Conservation (phyloP, 225 moss, liverwort and hornwort genomes). For the Takakia lepidozioides region DNA sequence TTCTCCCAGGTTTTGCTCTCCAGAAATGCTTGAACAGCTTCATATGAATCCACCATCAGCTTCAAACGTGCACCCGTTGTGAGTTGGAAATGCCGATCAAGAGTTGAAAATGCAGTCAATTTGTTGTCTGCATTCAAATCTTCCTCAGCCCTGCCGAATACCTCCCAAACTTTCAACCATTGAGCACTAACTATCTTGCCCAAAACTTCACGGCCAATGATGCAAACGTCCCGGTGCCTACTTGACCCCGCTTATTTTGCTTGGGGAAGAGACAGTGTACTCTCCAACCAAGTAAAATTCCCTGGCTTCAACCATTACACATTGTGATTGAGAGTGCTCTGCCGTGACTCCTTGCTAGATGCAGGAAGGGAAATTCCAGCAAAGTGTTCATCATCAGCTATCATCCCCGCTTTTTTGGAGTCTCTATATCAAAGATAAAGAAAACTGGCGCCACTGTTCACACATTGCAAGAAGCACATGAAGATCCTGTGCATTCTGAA, state of each 20-base stretch:
- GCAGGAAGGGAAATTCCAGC: slow-evolving; percentile 16
- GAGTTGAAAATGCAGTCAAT: no score
- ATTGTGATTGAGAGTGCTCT: slow-evolving; percentile 16
- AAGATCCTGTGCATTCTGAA: slow-evolving; percentile 4
- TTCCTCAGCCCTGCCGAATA: no score
- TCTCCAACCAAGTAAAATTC: slow-evolving; percentile 14
- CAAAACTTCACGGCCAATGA: slow-evolving; percentile 17
- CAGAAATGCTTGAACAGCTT: slow-evolving; percentile 5
- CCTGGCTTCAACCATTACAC: slow-evolving; percentile 15
- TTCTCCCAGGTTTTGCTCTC: slow-evolving; percentile 1
- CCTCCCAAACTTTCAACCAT: background rate
- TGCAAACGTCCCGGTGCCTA: slow-evolving; percentile 11
- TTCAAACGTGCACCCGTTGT: background rate
- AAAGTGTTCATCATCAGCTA: slow-evolving; percentile 32
- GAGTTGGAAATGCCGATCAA: no score
- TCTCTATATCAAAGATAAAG: slow-evolving; percentile 17
- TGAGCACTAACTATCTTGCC: slow-evolving; percentile 10
- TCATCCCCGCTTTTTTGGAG: slow-evolving; percentile 18
- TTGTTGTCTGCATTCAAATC: no score
- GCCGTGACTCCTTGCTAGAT: slow-evolving; percentile 24
- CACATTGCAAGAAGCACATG: slow-evolving; percentile 17
- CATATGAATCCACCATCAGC: slow-evolving; percentile 4
- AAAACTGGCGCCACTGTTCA: slow-evolving; percentile 18
- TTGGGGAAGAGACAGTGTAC: slow-evolving; percentile 1
- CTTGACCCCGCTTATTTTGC: slow-evolving; percentile 8